Evolutionary conservation across 2,329 filamentous ascomycete species (phyloP).

Genomic region (Penicillium sp.): DNA sequence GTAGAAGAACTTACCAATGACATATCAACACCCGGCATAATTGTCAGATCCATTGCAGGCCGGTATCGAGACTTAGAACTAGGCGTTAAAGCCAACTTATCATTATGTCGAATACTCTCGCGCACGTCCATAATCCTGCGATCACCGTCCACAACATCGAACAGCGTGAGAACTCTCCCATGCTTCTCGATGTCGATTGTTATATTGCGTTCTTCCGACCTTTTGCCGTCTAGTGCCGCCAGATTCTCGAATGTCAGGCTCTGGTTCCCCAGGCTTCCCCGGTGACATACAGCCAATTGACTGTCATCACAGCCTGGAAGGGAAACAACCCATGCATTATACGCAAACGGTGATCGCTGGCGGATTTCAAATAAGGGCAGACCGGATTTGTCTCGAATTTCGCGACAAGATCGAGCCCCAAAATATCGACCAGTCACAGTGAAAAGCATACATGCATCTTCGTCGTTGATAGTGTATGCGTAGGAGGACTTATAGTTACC

Average conservation of each 20-base stretch:
- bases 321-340: slow-evolving; percentile 37
- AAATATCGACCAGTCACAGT: slow-evolving; percentile 28
- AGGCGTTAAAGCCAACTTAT: slow-evolving; percentile 18
- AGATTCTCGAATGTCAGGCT: slow-evolving; percentile 18
- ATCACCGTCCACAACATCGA: slow-evolving; percentile 24
- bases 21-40: slow-evolving; percentile 26
- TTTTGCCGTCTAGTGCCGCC: slow-evolving; percentile 12
- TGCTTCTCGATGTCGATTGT: slow-evolving; percentile 17
- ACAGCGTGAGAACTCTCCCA: slow-evolving; percentile 12
- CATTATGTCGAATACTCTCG: slow-evolving; percentile 23
- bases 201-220: slow-evolving; percentile 8
- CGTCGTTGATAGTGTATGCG: slow-evolving; percentile 20
- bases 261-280: slow-evolving; percentile 5
- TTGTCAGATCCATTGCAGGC: slow-evolving; percentile 25
- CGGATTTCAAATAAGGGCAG: slow-evolving; percentile 29
- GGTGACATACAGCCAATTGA: slow-evolving; percentile 4
- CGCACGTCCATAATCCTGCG: slow-evolving; percentile 20
- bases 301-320: slow-evolving; percentile 11
- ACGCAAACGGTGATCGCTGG: not conserved
- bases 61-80: slow-evolving; percentile 13
- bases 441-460: slow-evolving; percentile 17
- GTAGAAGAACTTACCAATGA: slow-evolving; percentile 18
- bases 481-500: slow-evolving; percentile 8
- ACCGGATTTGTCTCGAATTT: slow-evolving; percentile 26
- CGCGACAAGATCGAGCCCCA: slow-evolving; percentile 21